Conservation (phyloP, 805 yeast species). For the Candida silvicultrix region DNA sequence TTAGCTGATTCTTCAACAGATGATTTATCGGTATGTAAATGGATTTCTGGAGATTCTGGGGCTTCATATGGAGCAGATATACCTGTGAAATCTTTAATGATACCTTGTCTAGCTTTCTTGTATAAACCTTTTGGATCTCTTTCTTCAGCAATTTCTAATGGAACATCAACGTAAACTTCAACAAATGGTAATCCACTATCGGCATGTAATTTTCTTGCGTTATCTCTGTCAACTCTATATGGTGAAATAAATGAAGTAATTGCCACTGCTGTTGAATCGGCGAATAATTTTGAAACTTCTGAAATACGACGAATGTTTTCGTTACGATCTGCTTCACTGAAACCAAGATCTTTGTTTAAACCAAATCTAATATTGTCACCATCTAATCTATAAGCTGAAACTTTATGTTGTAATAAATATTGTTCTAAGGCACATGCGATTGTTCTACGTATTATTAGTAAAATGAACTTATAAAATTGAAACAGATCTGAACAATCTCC, state of each 20-base stretch:
- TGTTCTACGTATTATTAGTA: no score
- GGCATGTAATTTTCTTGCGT: constrained; percentile 80
- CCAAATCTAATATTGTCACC: constrained; percentile 96
- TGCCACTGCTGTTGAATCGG: constrained; percentile 85
- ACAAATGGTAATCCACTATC: constrained; percentile 73
- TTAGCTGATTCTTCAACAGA: constrained; percentile 79
- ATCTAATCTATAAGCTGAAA: constrained; percentile 81
- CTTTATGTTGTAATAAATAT: constrained; percentile 58
- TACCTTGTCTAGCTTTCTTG: constrained; percentile 94
- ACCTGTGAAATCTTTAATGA: constrained; percentile 92
- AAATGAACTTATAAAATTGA: no score
- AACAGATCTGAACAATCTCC: no score
- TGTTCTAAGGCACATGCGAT: constrained; percentile 94
- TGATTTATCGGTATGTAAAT: constrained; percentile 63
- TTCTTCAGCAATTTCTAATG: constrained; percentile 89
- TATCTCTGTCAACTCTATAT: constrained; percentile 75
- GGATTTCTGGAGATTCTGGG: constrained; percentile 80
- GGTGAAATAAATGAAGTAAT: constrained; percentile 93
- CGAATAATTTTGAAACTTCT: constrained; percentile 90
- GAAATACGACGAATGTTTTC: constrained; percentile 94
- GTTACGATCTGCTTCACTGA: constrained; percentile 84
- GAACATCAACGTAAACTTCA: constrained; percentile 91
- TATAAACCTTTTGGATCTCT: constrained; percentile 97
- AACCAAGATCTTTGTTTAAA: constrained; percentile 89
- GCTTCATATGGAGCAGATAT: constrained; percentile 95